A percentile compares a stretch with the other conserved stretches of the same genome.
These are phyloP conservation scores for Lipomyces japonicus DNA, from an alignment of 805 yeast species.

Conservation along the genomic window DNA sequence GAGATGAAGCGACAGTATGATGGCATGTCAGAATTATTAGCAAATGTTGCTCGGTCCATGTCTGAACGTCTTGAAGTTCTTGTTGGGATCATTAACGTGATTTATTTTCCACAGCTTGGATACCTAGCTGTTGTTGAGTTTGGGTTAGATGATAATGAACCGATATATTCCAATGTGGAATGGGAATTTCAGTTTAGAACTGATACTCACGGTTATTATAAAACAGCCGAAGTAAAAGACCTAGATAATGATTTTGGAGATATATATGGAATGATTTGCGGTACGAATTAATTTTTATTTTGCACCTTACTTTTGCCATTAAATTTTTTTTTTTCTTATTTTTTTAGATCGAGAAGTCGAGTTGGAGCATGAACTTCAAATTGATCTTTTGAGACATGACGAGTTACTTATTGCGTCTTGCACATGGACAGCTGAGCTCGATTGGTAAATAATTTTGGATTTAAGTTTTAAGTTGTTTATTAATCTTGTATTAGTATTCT, in stretches of 20 bases:
- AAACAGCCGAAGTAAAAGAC: constrained; percentile 35
- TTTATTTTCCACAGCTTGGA: constrained; percentile 48
- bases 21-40: constrained; percentile 38
- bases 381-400: constrained; percentile 24
- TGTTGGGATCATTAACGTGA: constrained; percentile 34
- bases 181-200: constrained; percentile 45
- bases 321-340: constrained; percentile 31
- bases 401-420: constrained; percentile 29
- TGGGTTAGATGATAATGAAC: constrained; percentile 2
- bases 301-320: no score
- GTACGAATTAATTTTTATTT: background rate
- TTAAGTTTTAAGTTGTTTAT: background rate
- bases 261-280: constrained; percentile 39
- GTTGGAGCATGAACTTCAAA: constrained; percentile 38
- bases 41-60: constrained; percentile 30
- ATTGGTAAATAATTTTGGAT: constrained; percentile 30
- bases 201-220: constrained; percentile 40
- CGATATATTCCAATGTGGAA: constrained; percentile 5
- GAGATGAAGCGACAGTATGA: constrained; percentile 32
- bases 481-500: constrained; percentile 31
- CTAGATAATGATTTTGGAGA: constrained; percentile 45
- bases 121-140: constrained; percentile 38
- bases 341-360: constrained; percentile 40
- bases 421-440: constrained; percentile 38
- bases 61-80: constrained; percentile 9